A percentile compares a stretch with the other conserved stretches of the same genome.
phyloP scores from a whole-genome alignment of 208 protist species.

The Leishmania mexicana region DNA sequence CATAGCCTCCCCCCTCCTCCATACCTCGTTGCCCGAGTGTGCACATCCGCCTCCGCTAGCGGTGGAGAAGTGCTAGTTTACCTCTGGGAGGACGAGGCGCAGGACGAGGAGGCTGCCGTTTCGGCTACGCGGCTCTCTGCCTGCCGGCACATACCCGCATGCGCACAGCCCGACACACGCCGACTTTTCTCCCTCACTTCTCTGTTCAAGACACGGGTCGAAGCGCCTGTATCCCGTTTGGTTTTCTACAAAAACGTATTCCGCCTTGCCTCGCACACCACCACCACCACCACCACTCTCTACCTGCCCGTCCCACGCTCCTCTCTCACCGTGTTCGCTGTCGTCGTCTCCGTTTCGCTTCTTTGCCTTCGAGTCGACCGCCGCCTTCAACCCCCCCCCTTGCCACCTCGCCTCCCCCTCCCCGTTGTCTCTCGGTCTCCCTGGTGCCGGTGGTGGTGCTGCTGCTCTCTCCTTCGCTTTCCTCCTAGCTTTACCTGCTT shows the following conservation, averaged over 20 bases:
- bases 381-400: background rate
- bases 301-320: background rate
- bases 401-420: background rate
- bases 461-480: background rate
- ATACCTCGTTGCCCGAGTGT: background rate
- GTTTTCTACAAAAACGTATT: no score
- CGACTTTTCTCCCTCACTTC: background rate
- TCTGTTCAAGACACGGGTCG: background rate
- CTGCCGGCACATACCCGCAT: background rate
- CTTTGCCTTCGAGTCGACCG: background rate
- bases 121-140: background rate
- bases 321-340: background rate
- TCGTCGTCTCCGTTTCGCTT: background rate
- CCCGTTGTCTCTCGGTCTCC: background rate
- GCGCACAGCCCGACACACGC: background rate
- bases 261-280: background rate
- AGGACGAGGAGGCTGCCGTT: background rate
- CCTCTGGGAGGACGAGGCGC: background rate
- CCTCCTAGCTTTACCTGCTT: background rate
- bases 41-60: background rate
- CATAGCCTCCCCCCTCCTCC: background rate
- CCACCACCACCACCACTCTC: background rate
- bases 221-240: no score
- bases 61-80: background rate
- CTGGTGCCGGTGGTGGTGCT: background rate